phyloP scores from a whole-genome alignment of 2,329 filamentous ascomycete genomes.

The Fusarium temperatum region DNA sequence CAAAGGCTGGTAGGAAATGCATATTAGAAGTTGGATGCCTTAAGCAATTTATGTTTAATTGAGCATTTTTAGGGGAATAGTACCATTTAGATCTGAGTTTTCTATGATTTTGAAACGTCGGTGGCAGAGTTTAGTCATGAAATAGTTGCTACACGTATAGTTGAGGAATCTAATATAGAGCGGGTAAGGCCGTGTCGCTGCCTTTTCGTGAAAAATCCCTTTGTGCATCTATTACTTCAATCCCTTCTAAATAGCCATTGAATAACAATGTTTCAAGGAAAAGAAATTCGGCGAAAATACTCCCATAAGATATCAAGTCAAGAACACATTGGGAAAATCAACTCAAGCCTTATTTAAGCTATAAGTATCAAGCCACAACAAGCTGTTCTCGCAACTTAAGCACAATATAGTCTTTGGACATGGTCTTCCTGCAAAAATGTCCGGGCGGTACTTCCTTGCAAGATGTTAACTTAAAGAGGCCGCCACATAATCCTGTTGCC shows the following conservation, averaged over 20 bases:
- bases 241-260: too few relatives aligned
- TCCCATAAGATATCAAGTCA: background rate
- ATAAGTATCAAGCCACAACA: too few relatives aligned
- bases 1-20: background rate
- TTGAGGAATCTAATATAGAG: too few relatives aligned
- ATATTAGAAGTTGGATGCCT: background rate
- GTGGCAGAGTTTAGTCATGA: background rate
- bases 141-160: too few relatives aligned
- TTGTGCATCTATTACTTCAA: background rate
- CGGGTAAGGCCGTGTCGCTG: background rate
- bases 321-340: too few relatives aligned
- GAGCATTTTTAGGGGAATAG: fast-evolving
- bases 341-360: background rate
- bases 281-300: background rate
- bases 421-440: background rate
- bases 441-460: background rate
- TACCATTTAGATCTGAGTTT: fast-evolving
- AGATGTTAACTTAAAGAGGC: background rate
- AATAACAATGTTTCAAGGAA: too few relatives aligned
- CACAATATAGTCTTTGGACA: background rate
- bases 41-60: too few relatives aligned
- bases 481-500: background rate
- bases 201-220: too few relatives aligned
- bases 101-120: background rate
- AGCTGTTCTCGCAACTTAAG: background rate